A percentile compares a stretch with the other conserved stretches of the same genome.
Conservation (phyloP, 2,329 filamentous ascomycete genomes). For the Sarocladium strictum region DNA sequence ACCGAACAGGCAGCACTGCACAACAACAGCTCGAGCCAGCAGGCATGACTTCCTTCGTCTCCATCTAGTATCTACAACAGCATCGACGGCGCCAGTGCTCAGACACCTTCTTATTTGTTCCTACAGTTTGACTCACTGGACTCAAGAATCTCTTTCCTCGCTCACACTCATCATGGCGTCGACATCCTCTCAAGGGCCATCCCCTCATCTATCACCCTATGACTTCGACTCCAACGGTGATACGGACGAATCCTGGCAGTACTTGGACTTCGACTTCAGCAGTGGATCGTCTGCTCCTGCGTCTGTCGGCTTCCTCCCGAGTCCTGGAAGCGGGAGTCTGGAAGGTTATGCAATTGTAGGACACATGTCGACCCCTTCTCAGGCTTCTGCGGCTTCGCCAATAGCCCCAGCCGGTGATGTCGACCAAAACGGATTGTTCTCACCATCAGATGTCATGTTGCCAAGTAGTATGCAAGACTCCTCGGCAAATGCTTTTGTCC, state of each 20-base stretch:
- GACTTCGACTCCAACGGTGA: conserved; percentile 34
- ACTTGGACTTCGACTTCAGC: conserved; percentile 27
- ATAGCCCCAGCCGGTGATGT: conserved; percentile 31
- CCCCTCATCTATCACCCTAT: conserved; percentile 32
- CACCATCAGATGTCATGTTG: not conserved
- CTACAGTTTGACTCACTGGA: no score
- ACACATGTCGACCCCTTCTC: conserved; percentile 25
- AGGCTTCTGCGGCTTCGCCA: conserved; percentile 32
- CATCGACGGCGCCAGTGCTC: no score
- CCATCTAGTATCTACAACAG: no score
- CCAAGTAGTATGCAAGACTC: not conserved
- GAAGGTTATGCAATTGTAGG: conserved; percentile 44
- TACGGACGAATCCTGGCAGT: conserved; percentile 40
- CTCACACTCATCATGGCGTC: conserved; percentile 24
- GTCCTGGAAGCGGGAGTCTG: conserved; percentile 45
- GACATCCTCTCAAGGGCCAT: conserved; percentile 30
- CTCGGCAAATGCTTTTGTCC: not conserved
- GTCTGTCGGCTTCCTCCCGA: conserved; percentile 40
- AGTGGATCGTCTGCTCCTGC: conserved; percentile 27
- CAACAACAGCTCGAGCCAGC: no score
- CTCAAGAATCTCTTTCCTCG: no score
- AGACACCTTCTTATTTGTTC: no score
- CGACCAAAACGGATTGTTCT: conserved; percentile 22
- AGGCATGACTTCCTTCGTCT: no score
- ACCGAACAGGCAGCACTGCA: no score